A percentile compares a stretch with the other conserved stretches of the same genome.
These are phyloP conservation scores for Arctium minus DNA, from an alignment of 129 eudicot genomes.

Conservation along the genomic window DNA sequence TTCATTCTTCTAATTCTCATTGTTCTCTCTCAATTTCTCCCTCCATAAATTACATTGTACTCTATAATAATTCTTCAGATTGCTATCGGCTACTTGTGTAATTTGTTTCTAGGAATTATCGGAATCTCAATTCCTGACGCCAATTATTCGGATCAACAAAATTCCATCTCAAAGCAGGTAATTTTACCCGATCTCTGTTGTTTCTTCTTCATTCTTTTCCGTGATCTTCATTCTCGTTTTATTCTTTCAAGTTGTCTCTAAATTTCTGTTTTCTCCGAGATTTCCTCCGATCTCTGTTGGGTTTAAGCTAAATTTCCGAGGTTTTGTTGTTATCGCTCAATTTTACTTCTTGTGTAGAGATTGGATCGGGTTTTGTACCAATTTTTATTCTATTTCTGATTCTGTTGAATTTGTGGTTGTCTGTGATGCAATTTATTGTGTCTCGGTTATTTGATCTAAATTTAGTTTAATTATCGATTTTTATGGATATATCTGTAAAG, in stretches of 20 bases:
- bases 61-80: not conserved
- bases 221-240: not conserved
- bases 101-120: not conserved
- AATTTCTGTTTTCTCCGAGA: not conserved
- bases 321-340: too few relatives aligned
- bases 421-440: not conserved
- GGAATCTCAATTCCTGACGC: not conserved
- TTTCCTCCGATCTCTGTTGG: not conserved
- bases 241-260: not conserved
- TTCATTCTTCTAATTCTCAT: not conserved
- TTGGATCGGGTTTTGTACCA: slow-evolving; percentile 15
- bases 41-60: not conserved
- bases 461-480: not conserved
- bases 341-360: too few relatives aligned
- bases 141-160: slow-evolving; percentile 7
- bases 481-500: not conserved
- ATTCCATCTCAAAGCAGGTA: slow-evolving; percentile 14
- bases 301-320: too few relatives aligned
- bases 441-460: not conserved
- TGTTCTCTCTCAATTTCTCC: not conserved
- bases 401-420: not conserved
- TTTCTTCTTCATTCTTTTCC: not conserved
- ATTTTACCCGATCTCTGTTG: slow-evolving; percentile 6
- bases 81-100: not conserved
- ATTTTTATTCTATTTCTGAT: slow-evolving; percentile 3